Evolutionary conservation across 495 filamentous ascomycete species (phyloP), one percentile per base, ranked within the genome.

Genomic region (Schizothecium vesticola): DNA sequence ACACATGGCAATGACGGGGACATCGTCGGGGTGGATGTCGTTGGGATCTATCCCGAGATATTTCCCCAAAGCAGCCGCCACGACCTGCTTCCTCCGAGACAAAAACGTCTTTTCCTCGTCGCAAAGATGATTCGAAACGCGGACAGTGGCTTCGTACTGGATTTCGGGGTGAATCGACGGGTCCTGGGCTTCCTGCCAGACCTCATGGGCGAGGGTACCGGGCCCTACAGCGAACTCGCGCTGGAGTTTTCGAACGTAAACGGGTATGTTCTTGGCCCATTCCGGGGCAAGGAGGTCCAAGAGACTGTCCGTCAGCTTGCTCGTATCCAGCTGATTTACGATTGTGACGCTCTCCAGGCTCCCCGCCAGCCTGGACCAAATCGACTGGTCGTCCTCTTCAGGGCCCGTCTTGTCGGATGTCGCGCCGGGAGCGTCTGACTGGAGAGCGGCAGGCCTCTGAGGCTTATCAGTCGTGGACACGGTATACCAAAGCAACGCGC

Each of bases 171-270:
- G 90, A 55, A 90, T 80, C 51, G 88, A 83, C 1, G 92, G 87
- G 74, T 97, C 91, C 55, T 90, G 88, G 3, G 95, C 91, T 72
- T 99, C 95, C 67, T 83, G 82, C 95, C 95, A 98, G 57, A 99
- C 95, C 60, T 97, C 91, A 66, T 93, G 89, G 33, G 95, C 92
- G 19, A 99, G 82, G 3, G 92, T 95, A 5, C 92, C 94, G 3
- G 92, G 91, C 0, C 88, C 85, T 86, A 94, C 88, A 23, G 90
- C 93, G 13, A 97, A 84, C 80, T 99, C 94, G 24, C 86, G 85
- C 71, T 97, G 93, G 2, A 99, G 86, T 76, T 97, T 97, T 63
- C 87, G 85, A 16, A 94, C 81, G 65, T 90, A 93, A 26, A 80
- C 90, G 4, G 94, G 94, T 8, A 99, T 79, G 21, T 85, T 76